These are phyloP conservation scores for Westerdykella sp. DNA, from an alignment of 2,329 filamentous ascomycete species.

Conservation along the genomic window DNA sequence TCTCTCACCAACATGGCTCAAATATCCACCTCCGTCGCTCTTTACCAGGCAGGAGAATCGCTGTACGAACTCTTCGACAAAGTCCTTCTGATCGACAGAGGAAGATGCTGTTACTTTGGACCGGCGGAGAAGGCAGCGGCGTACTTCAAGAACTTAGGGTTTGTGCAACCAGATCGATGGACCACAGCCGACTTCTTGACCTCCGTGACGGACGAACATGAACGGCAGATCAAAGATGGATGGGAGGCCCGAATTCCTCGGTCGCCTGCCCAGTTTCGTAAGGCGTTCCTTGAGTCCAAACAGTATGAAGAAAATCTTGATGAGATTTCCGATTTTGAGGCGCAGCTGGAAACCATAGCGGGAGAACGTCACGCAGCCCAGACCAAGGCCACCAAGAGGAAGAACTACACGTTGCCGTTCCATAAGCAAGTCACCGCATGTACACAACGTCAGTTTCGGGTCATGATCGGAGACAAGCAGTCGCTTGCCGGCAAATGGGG, in stretches of 20 bases:
- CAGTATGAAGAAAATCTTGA: constrained; percentile 33
- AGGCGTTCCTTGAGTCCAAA: constrained; percentile 35
- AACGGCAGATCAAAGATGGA: constrained; percentile 51
- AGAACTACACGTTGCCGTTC: constrained; percentile 38
- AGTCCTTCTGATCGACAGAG: constrained; percentile 38
- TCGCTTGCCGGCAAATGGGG: constrained; percentile 49
- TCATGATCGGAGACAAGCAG: constrained; percentile 50
- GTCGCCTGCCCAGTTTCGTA: constrained; percentile 51
- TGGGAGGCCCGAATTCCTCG: constrained; percentile 54
- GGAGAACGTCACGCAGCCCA: constrained; percentile 28
- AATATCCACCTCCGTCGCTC: constrained; percentile 58
- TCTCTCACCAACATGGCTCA: constrained; percentile 58
- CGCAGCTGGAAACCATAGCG: constrained; percentile 24
- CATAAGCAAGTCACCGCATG: constrained; percentile 37
- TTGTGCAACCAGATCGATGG: constrained; percentile 59
- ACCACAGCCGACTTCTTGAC: constrained; percentile 68
- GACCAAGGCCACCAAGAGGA: constrained; percentile 37
- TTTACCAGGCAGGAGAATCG: constrained; percentile 58
- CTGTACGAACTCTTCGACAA: constrained; percentile 38
- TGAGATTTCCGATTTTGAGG: constrained; percentile 38
- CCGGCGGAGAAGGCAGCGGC: constrained; percentile 53
- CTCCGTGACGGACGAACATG: constrained; percentile 59
- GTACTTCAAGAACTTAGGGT: constrained; percentile 63
- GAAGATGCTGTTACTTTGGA: constrained; percentile 54
- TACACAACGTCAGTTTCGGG: constrained; percentile 40